Conservation (phyloP, 2,329 filamentous ascomycete genomes). For the Penicillium sp. region DNA sequence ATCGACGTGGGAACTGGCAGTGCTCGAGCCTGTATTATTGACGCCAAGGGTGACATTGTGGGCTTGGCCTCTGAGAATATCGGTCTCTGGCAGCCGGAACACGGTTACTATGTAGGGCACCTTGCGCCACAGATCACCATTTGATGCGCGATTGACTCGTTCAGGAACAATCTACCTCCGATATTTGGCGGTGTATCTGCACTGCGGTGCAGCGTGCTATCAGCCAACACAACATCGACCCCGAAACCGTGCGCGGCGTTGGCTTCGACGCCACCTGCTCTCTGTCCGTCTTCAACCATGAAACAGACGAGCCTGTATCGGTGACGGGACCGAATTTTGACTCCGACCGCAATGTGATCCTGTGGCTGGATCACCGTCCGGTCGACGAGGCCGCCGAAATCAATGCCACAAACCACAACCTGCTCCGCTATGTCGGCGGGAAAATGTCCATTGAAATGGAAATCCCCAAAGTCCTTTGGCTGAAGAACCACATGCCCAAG, state of each 20-base stretch:
- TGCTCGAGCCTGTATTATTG: conserved; percentile 92
- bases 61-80: conserved; percentile 70
- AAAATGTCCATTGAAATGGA: conserved; percentile 99
- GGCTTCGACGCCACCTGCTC: conserved; percentile 99
- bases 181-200: conserved; percentile 97
- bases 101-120: conserved; percentile 66
- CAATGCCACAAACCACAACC: conserved; percentile 86
- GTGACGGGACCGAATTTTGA: conserved; percentile 86
- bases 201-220: conserved; percentile 80
- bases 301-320: conserved; percentile 86
- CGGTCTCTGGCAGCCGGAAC: conserved; percentile 74
- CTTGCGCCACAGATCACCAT: background rate
- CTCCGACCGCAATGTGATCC: conserved; percentile 88
- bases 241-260: conserved; percentile 76
- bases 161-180: conserved; percentile 93
- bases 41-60: conserved; percentile 83
- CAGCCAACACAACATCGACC: conserved; percentile 74
- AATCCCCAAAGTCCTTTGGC: conserved; percentile 95
- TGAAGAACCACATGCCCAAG: conserved; percentile 96
- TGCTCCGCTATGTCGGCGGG: conserved; percentile 93
- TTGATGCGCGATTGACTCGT: conserved; percentile 20
- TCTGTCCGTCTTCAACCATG: conserved; percentile 81
- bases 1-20: conserved; percentile 97
- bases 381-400: conserved; percentile 88
- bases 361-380: conserved; percentile 96